Base-by-base conservation (phyloP, 306 rosid species). In the Begonia masoniana region DNA sequence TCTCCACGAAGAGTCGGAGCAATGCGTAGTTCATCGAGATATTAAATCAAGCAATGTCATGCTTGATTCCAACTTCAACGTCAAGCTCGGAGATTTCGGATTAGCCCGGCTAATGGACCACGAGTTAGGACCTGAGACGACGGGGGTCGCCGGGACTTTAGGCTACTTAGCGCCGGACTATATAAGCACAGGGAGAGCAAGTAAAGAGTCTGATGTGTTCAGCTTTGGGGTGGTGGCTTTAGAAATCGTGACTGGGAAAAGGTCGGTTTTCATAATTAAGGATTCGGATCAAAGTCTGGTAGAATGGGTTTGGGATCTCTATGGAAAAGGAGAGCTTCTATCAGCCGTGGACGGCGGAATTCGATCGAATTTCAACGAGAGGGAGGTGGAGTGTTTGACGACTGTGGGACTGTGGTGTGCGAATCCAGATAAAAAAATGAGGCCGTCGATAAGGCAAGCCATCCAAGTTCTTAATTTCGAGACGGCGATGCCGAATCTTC, bases 1-100 rank as follows among this genome's bases (percentile, higher is more conserved):
- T 52, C 59, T 62, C 12, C 66, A 62, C n/a, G 66, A 62, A 62
- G 66, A 62, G 35, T 31, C 58, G 59, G 66, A 62, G 47, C 51
- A 52, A 52, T 62, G 66, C 7, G 59, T 62, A 1, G 66, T 62
- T 39, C 66, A 62, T 43, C 43, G 66, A n/a, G 66, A 62, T 45
- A 62, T 62, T 14, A 62, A 62, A 19, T 52, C 66, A 10, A 62
- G 66, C 59, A 62, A 62, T 43, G 13, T 62, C 31, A 62, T 62
- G 66, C 12, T 62, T 10, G 66, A 62, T 48, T 62, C 52, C 0
- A 15, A 15, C 46, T 62, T 62, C 58, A 62, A 62, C 16, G 58
- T 56, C 9, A 62, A 62, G 46, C 59, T 62, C 10, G 66, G 66
- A 0, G 66, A 62, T 53, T 62, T 62, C 13, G 66, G 66, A 6